phyloP scores from a whole-genome alignment of 441 rosid genomes.

The Populus hybrid region DNA sequence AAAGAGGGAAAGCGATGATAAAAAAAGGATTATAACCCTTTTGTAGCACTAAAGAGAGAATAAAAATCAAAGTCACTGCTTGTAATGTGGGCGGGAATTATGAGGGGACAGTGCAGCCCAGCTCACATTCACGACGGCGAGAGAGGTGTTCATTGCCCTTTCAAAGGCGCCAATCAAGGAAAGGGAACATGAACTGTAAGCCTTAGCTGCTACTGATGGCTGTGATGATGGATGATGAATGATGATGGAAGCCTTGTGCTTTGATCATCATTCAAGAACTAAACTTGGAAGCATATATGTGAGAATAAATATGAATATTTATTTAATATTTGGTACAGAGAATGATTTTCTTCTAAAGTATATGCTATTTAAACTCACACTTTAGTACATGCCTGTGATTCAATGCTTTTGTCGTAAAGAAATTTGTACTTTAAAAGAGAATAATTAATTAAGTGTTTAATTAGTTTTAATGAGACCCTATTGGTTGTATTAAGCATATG shows the following conservation, averaged over 20 bases:
- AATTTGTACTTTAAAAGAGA: too few relatives aligned
- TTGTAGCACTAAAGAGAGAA: neutral
- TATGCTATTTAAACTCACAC: too few relatives aligned
- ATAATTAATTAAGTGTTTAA: too few relatives aligned
- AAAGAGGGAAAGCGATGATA: neutral
- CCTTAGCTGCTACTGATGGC: conserved; percentile 12
- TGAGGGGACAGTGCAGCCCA: conserved; percentile 34
- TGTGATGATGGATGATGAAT: conserved; percentile 3
- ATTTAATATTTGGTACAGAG: too few relatives aligned
- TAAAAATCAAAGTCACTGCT: neutral
- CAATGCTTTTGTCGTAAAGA: too few relatives aligned
- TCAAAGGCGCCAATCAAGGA: conserved; percentile 52
- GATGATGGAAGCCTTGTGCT: neutral
- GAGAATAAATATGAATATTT: too few relatives aligned
- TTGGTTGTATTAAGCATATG: too few relatives aligned
- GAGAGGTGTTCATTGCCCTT: conserved; percentile 6
- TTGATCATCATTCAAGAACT: conserved; percentile 8
- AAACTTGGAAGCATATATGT: too few relatives aligned
- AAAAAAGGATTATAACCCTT: neutral
- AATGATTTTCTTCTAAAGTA: too few relatives aligned
- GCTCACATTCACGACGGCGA: conserved; percentile 25
- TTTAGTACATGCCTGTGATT: too few relatives aligned
- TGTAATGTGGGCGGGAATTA: neutral
- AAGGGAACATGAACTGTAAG: conserved; percentile 1
- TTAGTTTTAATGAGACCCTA: too few relatives aligned